These are phyloP conservation scores for Avena sativa DNA, from an alignment of 176 grass and related monocot genomes.

Conservation along the genomic window DNA sequence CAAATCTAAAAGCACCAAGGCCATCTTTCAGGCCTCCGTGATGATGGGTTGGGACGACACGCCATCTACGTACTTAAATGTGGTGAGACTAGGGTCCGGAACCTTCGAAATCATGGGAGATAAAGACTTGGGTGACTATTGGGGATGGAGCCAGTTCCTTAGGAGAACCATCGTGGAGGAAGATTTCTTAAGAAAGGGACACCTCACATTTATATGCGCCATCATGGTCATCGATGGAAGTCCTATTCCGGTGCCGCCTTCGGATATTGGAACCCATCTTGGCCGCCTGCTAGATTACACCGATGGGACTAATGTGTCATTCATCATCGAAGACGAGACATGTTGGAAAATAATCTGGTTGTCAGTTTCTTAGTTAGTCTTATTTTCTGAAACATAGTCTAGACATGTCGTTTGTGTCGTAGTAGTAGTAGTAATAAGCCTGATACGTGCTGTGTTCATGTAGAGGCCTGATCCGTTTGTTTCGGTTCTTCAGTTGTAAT, in stretches of 20 bases:
- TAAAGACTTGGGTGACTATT: not conserved
- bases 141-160: not conserved
- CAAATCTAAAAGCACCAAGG: not conserved
- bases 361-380: no score
- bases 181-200: not conserved
- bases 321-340: slow-evolving; percentile 27
- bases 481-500: no score
- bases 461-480: no score
- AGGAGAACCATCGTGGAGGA: not conserved
- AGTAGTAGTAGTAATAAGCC: no score
- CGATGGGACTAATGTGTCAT: slow-evolving; percentile 20
- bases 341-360: no score
- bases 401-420: no score
- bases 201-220: slow-evolving; percentile 36
- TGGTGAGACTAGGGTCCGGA: not conserved
- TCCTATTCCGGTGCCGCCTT: slow-evolving; percentile 28
- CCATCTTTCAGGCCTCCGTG: slow-evolving; percentile 11
- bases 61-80: not conserved
- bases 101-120: not conserved
- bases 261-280: slow-evolving; percentile 38
- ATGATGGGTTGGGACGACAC: not conserved
- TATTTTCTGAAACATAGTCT: no score
- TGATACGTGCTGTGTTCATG: no score
- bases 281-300: slow-evolving; percentile 32
- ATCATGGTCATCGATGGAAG: not conserved